These are phyloP conservation scores for Pythium periplocum DNA, from an alignment of 352 stramenopile species.

Conservation along the genomic window DNA sequence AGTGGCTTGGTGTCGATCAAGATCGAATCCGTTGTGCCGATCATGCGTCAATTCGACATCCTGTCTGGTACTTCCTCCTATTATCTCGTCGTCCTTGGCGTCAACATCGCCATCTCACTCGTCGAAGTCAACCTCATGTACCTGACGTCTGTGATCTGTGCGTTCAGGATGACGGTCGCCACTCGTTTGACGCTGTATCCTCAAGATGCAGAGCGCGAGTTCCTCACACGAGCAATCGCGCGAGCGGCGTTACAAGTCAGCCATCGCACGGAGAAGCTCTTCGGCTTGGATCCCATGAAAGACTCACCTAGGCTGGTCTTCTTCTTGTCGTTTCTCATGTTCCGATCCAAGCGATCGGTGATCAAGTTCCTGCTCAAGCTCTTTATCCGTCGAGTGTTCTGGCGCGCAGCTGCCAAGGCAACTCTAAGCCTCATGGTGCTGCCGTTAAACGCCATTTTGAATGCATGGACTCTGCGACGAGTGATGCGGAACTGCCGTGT, in stretches of 20 bases:
- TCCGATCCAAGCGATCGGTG: slow-evolving; percentile 45
- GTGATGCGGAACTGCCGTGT: slow-evolving; percentile 45
- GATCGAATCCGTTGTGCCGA: slow-evolving; percentile 2
- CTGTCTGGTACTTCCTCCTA: slow-evolving; percentile 1
- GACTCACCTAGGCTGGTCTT: slow-evolving; percentile 32
- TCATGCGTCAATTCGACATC: slow-evolving; percentile 1
- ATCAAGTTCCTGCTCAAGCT: slow-evolving; percentile 53
- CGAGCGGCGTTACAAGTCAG: slow-evolving; percentile 42
- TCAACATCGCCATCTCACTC: slow-evolving; percentile 1
- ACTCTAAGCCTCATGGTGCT: slow-evolving; percentile 35
- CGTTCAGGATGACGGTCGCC: slow-evolving; percentile 34
- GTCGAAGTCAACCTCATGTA: slow-evolving; percentile 21
- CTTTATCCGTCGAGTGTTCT: slow-evolving; percentile 45
- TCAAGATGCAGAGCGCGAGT: slow-evolving; percentile 43
- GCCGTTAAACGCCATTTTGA: slow-evolving; percentile 38
- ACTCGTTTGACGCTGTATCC: slow-evolving; percentile 38
- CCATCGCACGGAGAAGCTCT: slow-evolving; percentile 32
- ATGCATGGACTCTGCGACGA: slow-evolving; percentile 35
- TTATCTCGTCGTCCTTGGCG: slow-evolving; percentile 1
- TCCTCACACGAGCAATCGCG: slow-evolving; percentile 38
- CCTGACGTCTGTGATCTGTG: slow-evolving; percentile 27
- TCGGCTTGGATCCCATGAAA: slow-evolving; percentile 47
- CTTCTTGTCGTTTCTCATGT: slow-evolving; percentile 31
- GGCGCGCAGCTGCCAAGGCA: slow-evolving; percentile 33
- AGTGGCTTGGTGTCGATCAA: slow-evolving; percentile 8